Evolutionary conservation across 345 rosid species (phyloP).

Genomic region (Lumnitzera littorea): DNA sequence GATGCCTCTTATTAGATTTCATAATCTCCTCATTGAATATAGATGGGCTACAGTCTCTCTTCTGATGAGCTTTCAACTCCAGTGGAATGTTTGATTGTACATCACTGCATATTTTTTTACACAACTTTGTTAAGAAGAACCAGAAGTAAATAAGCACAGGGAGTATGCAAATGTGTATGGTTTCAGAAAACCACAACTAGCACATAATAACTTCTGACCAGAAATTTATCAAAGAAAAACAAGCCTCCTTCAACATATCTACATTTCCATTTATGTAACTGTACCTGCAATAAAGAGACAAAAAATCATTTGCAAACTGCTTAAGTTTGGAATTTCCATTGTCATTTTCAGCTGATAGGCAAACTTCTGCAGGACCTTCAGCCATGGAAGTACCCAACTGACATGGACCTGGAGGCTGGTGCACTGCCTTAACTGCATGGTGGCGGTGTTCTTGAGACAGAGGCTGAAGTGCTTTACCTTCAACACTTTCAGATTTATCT

Average conservation of each 20-base stretch:
- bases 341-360: slow-evolving; percentile 17
- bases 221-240: background rate
- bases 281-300: slow-evolving; percentile 94
- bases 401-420: slow-evolving; percentile 29
- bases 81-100: slow-evolving; percentile 45
- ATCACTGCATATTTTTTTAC: slow-evolving; percentile 34
- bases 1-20: slow-evolving; percentile 44
- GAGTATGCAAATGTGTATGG: too few relatives aligned
- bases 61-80: slow-evolving; percentile 32
- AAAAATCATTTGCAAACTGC: slow-evolving; percentile 68
- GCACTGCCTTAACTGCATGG: slow-evolving; percentile 16
- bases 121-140: slow-evolving; percentile 5
- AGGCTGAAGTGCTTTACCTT: slow-evolving; percentile 14
- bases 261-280: slow-evolving; percentile 3
- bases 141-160: too few relatives aligned
- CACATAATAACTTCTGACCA: background rate
- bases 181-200: too few relatives aligned
- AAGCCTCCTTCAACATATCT: background rate
- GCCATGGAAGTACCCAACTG: slow-evolving; percentile 24
- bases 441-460: slow-evolving; percentile 15
- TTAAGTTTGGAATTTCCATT: slow-evolving; percentile 44
- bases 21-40: slow-evolving; percentile 28
- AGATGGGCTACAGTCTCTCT: slow-evolving; percentile 47
- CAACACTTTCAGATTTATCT: slow-evolving; percentile 22
- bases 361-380: slow-evolving; percentile 19